Conservation (phyloP, 306 rosid genomes). For the Alnus rubra region DNA sequence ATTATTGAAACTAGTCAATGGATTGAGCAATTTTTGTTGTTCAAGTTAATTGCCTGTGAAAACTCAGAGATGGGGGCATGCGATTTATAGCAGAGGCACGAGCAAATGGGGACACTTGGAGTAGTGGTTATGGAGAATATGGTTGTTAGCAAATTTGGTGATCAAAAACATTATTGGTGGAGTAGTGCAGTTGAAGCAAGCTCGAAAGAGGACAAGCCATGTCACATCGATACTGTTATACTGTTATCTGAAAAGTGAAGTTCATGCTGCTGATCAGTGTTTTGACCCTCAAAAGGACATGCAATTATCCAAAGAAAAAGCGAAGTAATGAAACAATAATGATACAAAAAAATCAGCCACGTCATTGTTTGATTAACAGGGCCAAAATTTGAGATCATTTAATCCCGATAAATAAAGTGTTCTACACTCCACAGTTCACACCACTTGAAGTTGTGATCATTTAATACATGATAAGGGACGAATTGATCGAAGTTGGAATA, state of each 20-base stretch:
- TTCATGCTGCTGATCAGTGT: neutral
- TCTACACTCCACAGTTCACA: too few relatives aligned
- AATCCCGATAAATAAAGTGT: neutral
- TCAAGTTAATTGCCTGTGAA: neutral
- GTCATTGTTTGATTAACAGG: neutral
- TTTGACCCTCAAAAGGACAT: neutral
- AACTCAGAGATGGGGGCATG: constrained; percentile 11
- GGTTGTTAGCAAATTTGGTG: constrained; percentile 36
- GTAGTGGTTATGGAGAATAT: constrained; percentile 32
- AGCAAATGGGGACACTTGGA: constrained; percentile 22
- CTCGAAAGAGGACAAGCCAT: neutral
- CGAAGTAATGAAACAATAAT: neutral
- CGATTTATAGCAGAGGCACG: constrained; percentile 35
- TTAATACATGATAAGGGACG: too few relatives aligned
- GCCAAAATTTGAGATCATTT: neutral
- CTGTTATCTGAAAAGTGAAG: neutral
- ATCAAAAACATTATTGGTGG: constrained; percentile 30
- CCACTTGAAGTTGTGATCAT: too few relatives aligned
- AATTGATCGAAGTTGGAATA: too few relatives aligned
- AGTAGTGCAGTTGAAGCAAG: constrained; percentile 30
- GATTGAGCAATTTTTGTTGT: neutral
- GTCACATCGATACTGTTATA: neutral
- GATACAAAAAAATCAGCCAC: neutral
- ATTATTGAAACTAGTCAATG: constrained; percentile 21
- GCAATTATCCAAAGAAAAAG: neutral